phyloP scores from a whole-genome alignment of 2,329 filamentous ascomycete genomes.

The Hypoxylon sp. region DNA sequence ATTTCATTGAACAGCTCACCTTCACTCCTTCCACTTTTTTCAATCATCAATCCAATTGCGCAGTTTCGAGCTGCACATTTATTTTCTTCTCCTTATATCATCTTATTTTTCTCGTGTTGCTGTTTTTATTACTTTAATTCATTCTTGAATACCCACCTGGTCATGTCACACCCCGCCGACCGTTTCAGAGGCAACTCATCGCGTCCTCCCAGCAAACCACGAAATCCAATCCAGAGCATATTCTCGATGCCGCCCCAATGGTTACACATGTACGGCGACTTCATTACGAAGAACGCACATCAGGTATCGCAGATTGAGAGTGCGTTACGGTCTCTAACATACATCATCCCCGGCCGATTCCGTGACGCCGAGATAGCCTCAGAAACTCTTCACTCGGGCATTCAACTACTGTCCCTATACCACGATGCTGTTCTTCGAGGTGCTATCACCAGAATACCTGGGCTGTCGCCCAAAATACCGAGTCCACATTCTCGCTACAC shows the following conservation, averaged over 20 bases:
- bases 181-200: slow-evolving; percentile 41
- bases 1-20: slow-evolving; percentile 27
- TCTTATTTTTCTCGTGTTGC: slow-evolving; percentile 17
- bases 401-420: slow-evolving; percentile 91
- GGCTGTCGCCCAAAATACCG: slow-evolving; percentile 66
- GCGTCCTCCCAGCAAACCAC: slow-evolving; percentile 40
- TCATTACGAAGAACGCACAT: slow-evolving; percentile 94
- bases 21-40: slow-evolving; percentile 18
- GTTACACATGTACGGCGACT: slow-evolving; percentile 83
- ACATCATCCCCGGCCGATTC: slow-evolving; percentile 93
- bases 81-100: slow-evolving; percentile 9
- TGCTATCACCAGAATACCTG: slow-evolving; percentile 71
- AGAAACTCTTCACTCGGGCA: slow-evolving; percentile 88
- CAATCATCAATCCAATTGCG: slow-evolving; percentile 18
- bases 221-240: slow-evolving; percentile 57
- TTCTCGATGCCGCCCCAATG: slow-evolving; percentile 73
- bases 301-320: slow-evolving; percentile 97
- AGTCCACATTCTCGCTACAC: slow-evolving; percentile 75
- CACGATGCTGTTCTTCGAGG: slow-evolving; percentile 87
- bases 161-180: slow-evolving; percentile 46
- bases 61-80: slow-evolving; percentile 13
- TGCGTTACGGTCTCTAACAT: slow-evolving; percentile 90
- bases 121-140: slow-evolving; percentile 23
- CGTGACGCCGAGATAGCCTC: slow-evolving; percentile 95
- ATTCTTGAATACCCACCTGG: slow-evolving; percentile 3